These are phyloP conservation scores for Elaeis guineensis DNA, from an alignment of 176 grass and related monocot genomes.

Conservation along the genomic window DNA sequence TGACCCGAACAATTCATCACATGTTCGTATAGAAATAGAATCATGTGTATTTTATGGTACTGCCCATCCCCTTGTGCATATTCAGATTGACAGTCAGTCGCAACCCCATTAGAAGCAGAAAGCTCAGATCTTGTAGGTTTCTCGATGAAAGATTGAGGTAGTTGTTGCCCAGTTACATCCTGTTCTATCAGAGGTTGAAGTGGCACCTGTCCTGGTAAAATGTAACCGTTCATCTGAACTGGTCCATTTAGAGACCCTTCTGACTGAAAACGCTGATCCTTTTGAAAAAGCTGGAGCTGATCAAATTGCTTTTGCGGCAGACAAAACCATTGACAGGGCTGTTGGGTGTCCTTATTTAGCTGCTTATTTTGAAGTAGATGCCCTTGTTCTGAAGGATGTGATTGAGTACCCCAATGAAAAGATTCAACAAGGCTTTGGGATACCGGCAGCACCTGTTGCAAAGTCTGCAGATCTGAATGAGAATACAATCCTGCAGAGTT, in stretches of 20 bases:
- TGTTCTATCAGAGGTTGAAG: not conserved
- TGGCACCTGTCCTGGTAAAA: not conserved
- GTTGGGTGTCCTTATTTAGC: not conserved
- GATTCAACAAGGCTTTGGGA: not conserved
- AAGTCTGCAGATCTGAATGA: constrained; percentile 8
- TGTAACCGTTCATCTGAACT: not conserved
- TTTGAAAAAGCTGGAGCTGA: not conserved
- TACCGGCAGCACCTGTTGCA: constrained; percentile 1
- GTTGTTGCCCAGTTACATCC: constrained; percentile 2
- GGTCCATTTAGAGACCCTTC: not conserved
- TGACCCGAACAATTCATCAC: constrained; percentile 9
- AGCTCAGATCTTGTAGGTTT: not conserved
- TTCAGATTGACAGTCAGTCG: constrained; percentile 16
- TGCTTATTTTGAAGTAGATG: not conserved
- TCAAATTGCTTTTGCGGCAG: not conserved
- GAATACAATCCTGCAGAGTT: not conserved
- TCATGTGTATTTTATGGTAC: constrained; percentile 1
- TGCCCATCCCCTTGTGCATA: constrained; percentile 11
- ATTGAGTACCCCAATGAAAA: not conserved
- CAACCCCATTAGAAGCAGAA: not conserved
- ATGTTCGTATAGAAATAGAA: constrained; percentile 28
- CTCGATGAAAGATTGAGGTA: not conserved
- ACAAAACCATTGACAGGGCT: not conserved
- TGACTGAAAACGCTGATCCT: not conserved
- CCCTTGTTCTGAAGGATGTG: not conserved